Evolutionary conservation across 2,329 filamentous ascomycete species (phyloP).

Genomic region (Fusarium sarcochroum): DNA sequence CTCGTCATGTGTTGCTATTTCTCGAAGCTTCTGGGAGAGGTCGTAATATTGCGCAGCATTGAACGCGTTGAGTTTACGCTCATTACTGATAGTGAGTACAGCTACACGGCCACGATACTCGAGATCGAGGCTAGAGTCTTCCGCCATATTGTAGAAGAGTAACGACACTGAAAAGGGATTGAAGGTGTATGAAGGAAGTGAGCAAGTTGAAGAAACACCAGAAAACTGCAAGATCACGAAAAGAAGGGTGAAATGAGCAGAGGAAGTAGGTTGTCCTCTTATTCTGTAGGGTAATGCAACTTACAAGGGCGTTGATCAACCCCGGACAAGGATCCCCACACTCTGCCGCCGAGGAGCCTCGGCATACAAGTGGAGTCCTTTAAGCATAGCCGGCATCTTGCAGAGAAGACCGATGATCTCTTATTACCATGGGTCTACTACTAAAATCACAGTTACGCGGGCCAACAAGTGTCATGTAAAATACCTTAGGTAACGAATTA

Average conservation of each 20-base stretch:
- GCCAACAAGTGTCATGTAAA: neutral
- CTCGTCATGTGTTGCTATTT: slow-evolving; percentile 83
- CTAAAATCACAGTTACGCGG: too few species aligned
- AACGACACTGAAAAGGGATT: neutral
- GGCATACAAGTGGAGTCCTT: slow-evolving; percentile 22
- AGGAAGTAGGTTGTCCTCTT: slow-evolving; percentile 7
- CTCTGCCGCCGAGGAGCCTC: slow-evolving; percentile 42
- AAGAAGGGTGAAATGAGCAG: neutral
- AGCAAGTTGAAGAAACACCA: neutral
- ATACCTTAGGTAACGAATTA: neutral
- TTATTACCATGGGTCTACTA: neutral
- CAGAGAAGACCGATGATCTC: too few species aligned
- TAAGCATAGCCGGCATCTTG: neutral
- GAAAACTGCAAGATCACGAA: neutral
- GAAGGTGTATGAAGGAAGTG: too few species aligned
- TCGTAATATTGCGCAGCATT: slow-evolving; percentile 80
- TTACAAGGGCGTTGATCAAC: slow-evolving; percentile 17
- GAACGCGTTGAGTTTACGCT: slow-evolving; percentile 90
- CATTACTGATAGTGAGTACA: slow-evolving; percentile 87
- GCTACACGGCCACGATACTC: slow-evolving; percentile 64
- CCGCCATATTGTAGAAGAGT: slow-evolving; percentile 25
- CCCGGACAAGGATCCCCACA: slow-evolving; percentile 38
- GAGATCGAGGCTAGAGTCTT: slow-evolving; percentile 52
- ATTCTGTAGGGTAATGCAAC: slow-evolving; percentile 14
- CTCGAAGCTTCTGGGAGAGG: slow-evolving; percentile 78